A percentile compares a stretch with the other conserved stretches of the same genome.
phyloP scores from a whole-genome alignment of 805 yeast genomes.

The Tetrapisispora fleetii region DNA sequence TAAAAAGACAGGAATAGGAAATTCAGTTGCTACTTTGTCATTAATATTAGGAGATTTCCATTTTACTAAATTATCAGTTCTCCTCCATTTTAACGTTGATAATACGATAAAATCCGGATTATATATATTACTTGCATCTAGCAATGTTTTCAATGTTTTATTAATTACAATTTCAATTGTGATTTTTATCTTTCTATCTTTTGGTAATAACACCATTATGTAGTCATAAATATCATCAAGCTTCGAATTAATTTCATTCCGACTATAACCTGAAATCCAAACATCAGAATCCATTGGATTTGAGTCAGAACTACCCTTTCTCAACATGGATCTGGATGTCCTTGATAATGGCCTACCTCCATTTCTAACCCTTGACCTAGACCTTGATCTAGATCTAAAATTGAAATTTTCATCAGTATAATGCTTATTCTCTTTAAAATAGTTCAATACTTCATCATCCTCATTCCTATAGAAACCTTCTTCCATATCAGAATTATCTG shows the following conservation, averaged over 20 bases:
- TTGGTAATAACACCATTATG: slow-evolving; percentile 12
- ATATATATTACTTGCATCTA: slow-evolving; percentile 26
- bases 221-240: slow-evolving; percentile 17
- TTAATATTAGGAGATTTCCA: slow-evolving; percentile 20
- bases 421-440: slow-evolving; percentile 2
- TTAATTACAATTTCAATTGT: slow-evolving; percentile 29
- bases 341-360: background rate
- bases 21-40: slow-evolving; percentile 18
- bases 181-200: slow-evolving; percentile 19
- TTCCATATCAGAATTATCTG: background rate
- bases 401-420: background rate
- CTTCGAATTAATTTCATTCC: slow-evolving; percentile 13
- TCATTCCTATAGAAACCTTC: slow-evolving; percentile 2
- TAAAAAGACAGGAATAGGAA: slow-evolving; percentile 25
- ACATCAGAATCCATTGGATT: slow-evolving; percentile 7
- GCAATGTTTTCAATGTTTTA: slow-evolving; percentile 14
- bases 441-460: slow-evolving; percentile 1
- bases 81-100: slow-evolving; percentile 17
- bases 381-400: slow-evolving; percentile 5
- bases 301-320: slow-evolving; percentile 2
- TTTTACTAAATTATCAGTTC: slow-evolving; percentile 15
- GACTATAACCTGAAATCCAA: slow-evolving; percentile 28
- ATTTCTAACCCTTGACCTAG: slow-evolving; percentile 6
- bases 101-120: slow-evolving; percentile 26
- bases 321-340: background rate